Conservation (phyloP, 1,284 basidiomycete genomes). For the Cutaneotrichosporon cavernicola region DNA sequence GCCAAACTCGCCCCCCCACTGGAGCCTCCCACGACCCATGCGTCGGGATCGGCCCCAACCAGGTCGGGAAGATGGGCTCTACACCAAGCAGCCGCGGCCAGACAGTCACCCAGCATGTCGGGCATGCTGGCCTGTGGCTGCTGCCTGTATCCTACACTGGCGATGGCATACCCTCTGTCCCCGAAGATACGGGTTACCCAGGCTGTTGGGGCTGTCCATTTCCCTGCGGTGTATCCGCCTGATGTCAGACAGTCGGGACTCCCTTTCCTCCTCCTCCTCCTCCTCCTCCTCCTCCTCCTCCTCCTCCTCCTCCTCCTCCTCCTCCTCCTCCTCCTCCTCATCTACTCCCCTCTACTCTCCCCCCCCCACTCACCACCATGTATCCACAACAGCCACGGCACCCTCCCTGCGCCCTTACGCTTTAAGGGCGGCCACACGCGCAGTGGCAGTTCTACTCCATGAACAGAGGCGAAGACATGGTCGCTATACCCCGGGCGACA, state of each 20-base stretch:
- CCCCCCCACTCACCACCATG: constrained; percentile 26
- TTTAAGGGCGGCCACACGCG: constrained; percentile 34
- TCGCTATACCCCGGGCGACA: constrained; percentile 30
- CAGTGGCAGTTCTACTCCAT: constrained; percentile 34
- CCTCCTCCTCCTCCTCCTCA: neutral
- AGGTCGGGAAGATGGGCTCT: constrained; percentile 10
- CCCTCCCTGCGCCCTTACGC: neutral
- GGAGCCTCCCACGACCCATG: constrained; percentile 33
- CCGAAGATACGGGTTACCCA: constrained; percentile 35
- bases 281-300: neutral
- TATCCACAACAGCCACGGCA: constrained; percentile 27
- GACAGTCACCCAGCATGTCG: constrained; percentile 32
- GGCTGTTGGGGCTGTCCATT: constrained; percentile 23
- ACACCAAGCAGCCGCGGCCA: constrained; percentile 30
- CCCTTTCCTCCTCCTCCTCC: neutral
- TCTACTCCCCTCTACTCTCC: too few relatives aligned
- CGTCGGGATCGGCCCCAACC: constrained; percentile 24
- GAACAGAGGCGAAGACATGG: constrained; percentile 31
- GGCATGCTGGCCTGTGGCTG: constrained; percentile 31
- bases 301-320: neutral
- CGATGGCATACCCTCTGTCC: constrained; percentile 31
- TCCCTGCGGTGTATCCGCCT: constrained; percentile 26
- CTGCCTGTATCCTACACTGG: constrained; percentile 37
- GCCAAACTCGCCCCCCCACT: constrained; percentile 16
- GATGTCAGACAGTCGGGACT: constrained; percentile 6